A percentile compares a stretch with the other conserved stretches of the same genome.
These are phyloP conservation scores for Amanita subjunquillea DNA, from an alignment of 768 basidiomycete genomes.

Conservation along the genomic window DNA sequence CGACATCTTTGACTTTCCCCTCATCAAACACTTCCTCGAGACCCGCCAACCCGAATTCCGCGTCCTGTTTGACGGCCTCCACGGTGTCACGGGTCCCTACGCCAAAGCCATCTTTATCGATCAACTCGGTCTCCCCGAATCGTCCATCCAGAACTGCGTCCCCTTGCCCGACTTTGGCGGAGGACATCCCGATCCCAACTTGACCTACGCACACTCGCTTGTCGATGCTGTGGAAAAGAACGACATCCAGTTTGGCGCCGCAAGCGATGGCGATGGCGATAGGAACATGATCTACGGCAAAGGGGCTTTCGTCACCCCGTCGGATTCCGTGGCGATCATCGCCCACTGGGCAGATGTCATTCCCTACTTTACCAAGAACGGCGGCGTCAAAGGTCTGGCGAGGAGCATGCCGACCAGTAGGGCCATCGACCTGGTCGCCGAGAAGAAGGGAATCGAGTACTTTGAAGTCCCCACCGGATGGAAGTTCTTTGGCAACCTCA, in stretches of 20 bases:
- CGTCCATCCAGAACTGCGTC: conserved; percentile 82
- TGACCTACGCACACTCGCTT: conserved; percentile 92
- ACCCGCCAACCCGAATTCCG: conserved; percentile 59
- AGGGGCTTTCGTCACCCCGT: conserved; percentile 95
- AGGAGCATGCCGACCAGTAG: conserved; percentile 97
- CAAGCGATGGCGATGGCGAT: conserved; percentile 96
- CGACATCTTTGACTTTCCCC: conserved; percentile 87
- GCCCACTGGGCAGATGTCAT: conserved; percentile 92
- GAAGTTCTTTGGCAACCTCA: conserved; percentile 99
- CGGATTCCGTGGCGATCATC: conserved; percentile 97
- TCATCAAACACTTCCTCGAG: conserved; percentile 83
- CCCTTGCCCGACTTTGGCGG: conserved; percentile 96
- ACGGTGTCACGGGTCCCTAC: conserved; percentile 97
- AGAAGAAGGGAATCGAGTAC: conserved; percentile 85
- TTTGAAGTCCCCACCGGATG: conserved; percentile 98
- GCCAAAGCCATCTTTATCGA: conserved; percentile 81
- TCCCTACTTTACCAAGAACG: conserved; percentile 83
- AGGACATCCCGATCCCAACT: conserved; percentile 96
- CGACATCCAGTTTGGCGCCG: conserved; percentile 87
- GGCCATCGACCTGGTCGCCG: conserved; percentile 92
- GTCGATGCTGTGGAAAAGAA: conserved; percentile 87
- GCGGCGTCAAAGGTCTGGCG: conserved; percentile 90
- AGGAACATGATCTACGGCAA: conserved; percentile 99
- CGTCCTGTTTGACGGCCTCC: conserved; percentile 91
- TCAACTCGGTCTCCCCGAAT: conserved; percentile 67